Base-by-base conservation (phyloP, 2,329 filamentous ascomycete genomes). In the Sporothrix luriei region DNA sequence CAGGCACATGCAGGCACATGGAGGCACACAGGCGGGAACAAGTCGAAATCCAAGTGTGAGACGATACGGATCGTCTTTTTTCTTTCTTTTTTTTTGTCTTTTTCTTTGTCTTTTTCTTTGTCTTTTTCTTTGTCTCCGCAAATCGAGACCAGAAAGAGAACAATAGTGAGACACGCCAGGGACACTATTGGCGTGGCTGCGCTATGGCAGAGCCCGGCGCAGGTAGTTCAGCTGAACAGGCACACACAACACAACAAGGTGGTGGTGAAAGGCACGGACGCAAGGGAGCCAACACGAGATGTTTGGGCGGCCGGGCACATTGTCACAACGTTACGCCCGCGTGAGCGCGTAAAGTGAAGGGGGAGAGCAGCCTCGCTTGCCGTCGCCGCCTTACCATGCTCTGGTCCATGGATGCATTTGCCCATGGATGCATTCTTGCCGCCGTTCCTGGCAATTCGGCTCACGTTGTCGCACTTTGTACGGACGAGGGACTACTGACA, bases 111-210 rank as follows among this genome's bases (percentile, higher is more conserved):
- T n/a, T n/a, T n/a, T n/a, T n/a, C n/a, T n/a, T n/a, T n/a, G n/a
- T n/a, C n/a, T n/a, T 52, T 55, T 55, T 40, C 59, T 64, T 64
- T 64, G 59, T 64, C 59, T 19, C 59, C 43, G 43, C 59, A 26
- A n/a, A 40, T n/a, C 21, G 14, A 7, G 21, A 26, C 11, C 16
- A 59, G 29, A n/a, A 3, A 59, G 10, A 40, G 0, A 19, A 24
- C 57, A 4, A 33, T 40, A 21, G 21, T 48, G 59, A 64, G 40
- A 64, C 40, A 64, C 43, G 6, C 33, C 33, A 33, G 33, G 33
- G 33, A 33, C 33, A 33, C 33, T 33, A 33, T 33, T 33, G 33
- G 1, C 6, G 21, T 43, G 38, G 40, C 14, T 29, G 48, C 21
- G 40, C 16, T n/a, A 48, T 64, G 54, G 54, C 14, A 33, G 16